Conservation (phyloP, 257 asterid species). For the Solanum commersonii region DNA sequence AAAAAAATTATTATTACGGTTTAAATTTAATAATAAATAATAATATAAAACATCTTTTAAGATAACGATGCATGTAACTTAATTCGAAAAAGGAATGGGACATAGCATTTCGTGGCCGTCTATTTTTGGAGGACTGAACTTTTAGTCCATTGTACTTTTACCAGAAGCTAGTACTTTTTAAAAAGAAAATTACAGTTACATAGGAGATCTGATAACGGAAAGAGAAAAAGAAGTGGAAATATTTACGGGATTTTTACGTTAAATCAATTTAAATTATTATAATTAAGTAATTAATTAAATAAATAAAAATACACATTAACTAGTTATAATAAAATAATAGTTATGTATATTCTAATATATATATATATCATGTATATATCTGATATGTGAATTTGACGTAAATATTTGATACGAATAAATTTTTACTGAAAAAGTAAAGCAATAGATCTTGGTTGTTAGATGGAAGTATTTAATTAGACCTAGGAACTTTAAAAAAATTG, state of each 20-base stretch:
- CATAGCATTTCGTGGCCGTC: not conserved
- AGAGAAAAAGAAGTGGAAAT: too few species aligned
- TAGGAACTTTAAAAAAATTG: not conserved
- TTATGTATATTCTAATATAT: too few species aligned
- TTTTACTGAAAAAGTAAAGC: not conserved
- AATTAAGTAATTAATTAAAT: too few species aligned
- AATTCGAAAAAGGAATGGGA: not conserved
- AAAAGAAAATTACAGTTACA: too few species aligned
- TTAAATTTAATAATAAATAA: not conserved
- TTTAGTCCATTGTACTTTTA: not conserved
- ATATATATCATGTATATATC: accelerated
- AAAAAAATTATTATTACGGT: not conserved
- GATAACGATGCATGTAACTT: not conserved
- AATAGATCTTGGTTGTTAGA: too few species aligned
- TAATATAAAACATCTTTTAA: not conserved
- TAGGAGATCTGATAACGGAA: too few species aligned
- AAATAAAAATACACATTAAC: too few species aligned
- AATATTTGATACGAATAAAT: not conserved
- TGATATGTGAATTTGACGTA: not conserved
- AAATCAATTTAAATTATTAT: too few species aligned
- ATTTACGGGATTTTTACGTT: too few species aligned
- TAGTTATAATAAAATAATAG: too few species aligned
- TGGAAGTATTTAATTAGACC: too few species aligned
- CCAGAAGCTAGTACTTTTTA: too few species aligned
- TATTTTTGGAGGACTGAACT: not conserved